Evolutionary conservation across 192 early-diverging fungal genomes (phyloP), one percentile per base, ranked within the genome.

Genomic region (Gigaspora rosea): DNA sequence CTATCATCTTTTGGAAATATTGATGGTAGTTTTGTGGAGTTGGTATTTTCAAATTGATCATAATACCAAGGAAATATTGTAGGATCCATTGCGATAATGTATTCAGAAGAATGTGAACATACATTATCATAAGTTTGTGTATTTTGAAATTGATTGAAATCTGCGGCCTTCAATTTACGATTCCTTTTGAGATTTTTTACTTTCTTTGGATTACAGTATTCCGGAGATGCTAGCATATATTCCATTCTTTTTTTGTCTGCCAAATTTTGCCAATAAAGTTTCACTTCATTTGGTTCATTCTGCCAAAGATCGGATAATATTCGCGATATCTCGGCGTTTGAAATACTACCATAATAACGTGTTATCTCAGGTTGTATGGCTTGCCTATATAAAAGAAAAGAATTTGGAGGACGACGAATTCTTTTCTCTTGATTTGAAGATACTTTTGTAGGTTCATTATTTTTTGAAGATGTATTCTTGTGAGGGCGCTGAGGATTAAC

Each of bases 161-260:
- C 41, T 41, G 41, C 2, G 41, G 41, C 2, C 41, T 41, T 41
- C 41, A 41, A 41, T 41, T 41, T 41, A 41, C 41, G 41, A 6
- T 41, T 41, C 41, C 7, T 41, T 41, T 41, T 41, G 41, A 2
- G 41, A 6, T 41, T 41, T 7, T 3, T 41, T 41, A 3, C 41
- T 0, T 46, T 35, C 3, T 50, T 41, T 41, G 41, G 75, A 12
- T 16, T 18, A 76, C 64, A 76, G 15, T 76, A 76, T 1, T 64
- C 75, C 16, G 75, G 75, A 20, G 67, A 10, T 2, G 62, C 36
- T 41, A 67, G 33, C 33, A 49, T 47, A 57, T 76, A 63, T 67
- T 76, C 75, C 49, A 76, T 67, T 57, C 67, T 76, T 57, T 67
- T 76, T 20, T 35, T 20, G 20, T 76, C 75, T 1, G 75, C 75